These are phyloP conservation scores for Solanum aculeatissimum DNA, from an alignment of 305 asterid species.

Conservation along the genomic window DNA sequence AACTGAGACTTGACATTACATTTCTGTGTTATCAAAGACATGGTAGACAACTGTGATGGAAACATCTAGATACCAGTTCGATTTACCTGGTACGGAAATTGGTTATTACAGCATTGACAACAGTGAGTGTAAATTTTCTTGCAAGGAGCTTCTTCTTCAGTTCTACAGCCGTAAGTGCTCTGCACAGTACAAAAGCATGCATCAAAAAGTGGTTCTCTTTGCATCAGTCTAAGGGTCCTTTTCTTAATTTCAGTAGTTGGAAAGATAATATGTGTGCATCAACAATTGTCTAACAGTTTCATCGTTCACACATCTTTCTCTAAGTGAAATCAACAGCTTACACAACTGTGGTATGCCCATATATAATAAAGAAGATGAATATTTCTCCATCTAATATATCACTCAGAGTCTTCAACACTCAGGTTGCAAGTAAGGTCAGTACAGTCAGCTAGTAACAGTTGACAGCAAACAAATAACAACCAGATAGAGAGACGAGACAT, in stretches of 20 bases:
- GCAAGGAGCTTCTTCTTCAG: constrained; percentile 65
- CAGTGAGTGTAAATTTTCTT: constrained; percentile 36
- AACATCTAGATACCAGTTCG: not conserved
- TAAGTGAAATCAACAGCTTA: not conserved
- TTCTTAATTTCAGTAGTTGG: not conserved
- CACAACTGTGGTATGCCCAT: not conserved
- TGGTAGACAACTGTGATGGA: not conserved
- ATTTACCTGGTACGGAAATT: constrained; percentile 64
- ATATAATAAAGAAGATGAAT: not conserved
- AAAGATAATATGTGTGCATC: not conserved
- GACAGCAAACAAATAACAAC: not conserved
- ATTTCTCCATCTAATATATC: not conserved
- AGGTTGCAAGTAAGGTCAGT: not conserved
- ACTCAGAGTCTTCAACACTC: not conserved
- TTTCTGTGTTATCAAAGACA: not conserved
- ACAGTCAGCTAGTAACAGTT: not conserved
- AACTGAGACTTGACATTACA: not conserved
- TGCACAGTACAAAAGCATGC: constrained; percentile 19
- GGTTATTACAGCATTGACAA: constrained; percentile 47
- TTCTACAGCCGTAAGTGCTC: constrained; percentile 74
- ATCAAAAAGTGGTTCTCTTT: not conserved
- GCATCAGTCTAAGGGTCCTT: not conserved
- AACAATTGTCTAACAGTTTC: not conserved
- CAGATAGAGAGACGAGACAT: not conserved
- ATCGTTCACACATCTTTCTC: not conserved